Evolutionary conservation across 495 filamentous ascomycete genomes (phyloP).

Genomic region (Elasticomyces elasticus): DNA sequence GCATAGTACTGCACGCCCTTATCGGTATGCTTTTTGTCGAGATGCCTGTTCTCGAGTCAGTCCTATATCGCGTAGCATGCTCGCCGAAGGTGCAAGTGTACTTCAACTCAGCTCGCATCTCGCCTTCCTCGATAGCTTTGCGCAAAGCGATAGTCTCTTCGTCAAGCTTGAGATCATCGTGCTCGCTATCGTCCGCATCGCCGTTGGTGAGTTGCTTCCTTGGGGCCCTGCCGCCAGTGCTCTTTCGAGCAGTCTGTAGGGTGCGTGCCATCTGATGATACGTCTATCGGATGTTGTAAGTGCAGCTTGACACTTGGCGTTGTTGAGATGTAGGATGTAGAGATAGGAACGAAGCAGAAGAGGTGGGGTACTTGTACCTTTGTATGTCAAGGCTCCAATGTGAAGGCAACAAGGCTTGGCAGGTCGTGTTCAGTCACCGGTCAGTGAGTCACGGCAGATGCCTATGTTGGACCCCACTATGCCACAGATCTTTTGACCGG

Average conservation of each 20-base stretch:
- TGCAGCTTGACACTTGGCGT: not conserved
- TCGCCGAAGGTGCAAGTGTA: not conserved
- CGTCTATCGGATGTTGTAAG: not conserved
- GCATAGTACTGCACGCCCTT: slow-evolving; percentile 13
- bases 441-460: not conserved
- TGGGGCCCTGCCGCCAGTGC: not conserved
- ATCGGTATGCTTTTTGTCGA: slow-evolving; percentile 11
- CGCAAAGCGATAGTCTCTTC: not conserved
- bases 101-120: slow-evolving; percentile 19
- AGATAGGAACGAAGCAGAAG: not conserved
- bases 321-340: not conserved
- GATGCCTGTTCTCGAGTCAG: not conserved
- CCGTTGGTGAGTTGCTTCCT: not conserved
- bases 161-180: slow-evolving; percentile 6
- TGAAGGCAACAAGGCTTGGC: not conserved
- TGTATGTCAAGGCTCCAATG: not conserved
- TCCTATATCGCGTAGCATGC: not conserved
- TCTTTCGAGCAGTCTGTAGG: not conserved
- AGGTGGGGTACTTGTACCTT: not conserved
- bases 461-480: not conserved
- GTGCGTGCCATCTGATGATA: slow-evolving; percentile 1
- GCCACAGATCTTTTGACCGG: not conserved
- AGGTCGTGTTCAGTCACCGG: not conserved
- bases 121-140: slow-evolving; percentile 16
- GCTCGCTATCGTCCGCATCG: not conserved